phyloP scores from a whole-genome alignment of 352 stramenopile genomes.

The Phytophthora capsici region DNA sequence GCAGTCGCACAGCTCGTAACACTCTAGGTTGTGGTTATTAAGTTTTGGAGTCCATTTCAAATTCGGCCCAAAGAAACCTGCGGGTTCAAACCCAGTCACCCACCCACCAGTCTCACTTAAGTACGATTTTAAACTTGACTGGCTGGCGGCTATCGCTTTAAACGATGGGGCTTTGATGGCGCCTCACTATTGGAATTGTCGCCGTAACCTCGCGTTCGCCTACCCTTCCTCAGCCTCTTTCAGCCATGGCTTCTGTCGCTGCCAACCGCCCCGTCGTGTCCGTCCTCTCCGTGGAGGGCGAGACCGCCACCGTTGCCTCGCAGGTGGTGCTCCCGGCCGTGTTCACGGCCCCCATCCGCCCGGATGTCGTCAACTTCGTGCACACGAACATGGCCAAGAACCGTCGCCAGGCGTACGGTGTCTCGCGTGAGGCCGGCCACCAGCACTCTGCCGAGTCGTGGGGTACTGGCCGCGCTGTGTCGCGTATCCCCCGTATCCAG shows the following conservation, averaged over 20 bases:
- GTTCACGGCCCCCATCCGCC: slow-evolving; percentile 98
- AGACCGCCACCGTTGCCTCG: slow-evolving; percentile 81
- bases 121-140: neutral
- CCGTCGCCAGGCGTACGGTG: slow-evolving; percentile 98
- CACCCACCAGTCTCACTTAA: neutral
- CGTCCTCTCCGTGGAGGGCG: slow-evolving; percentile 91
- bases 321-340: slow-evolving; percentile 95
- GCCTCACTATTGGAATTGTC: slow-evolving; percentile 67
- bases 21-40: too few relatives aligned
- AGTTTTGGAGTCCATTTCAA: too few relatives aligned
- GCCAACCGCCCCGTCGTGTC: slow-evolving; percentile 95
- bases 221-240: slow-evolving; percentile 52
- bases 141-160: neutral
- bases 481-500: slow-evolving; percentile 99
- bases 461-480: slow-evolving; percentile 98
- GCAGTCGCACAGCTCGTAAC: too few relatives aligned
- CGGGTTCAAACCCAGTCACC: too few relatives aligned
- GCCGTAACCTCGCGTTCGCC: slow-evolving; percentile 59
- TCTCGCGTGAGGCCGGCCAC: slow-evolving; percentile 96
- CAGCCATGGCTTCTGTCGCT: slow-evolving; percentile 83
- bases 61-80: too few relatives aligned
- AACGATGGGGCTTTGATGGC: neutral
- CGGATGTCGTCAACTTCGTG: slow-evolving; percentile 99
- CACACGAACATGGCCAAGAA: slow-evolving; percentile 99
- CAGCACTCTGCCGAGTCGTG: slow-evolving; percentile 98